Evolutionary conservation across 352 stramenopile species (phyloP).

Genomic region (Peronospora farinosa): DNA sequence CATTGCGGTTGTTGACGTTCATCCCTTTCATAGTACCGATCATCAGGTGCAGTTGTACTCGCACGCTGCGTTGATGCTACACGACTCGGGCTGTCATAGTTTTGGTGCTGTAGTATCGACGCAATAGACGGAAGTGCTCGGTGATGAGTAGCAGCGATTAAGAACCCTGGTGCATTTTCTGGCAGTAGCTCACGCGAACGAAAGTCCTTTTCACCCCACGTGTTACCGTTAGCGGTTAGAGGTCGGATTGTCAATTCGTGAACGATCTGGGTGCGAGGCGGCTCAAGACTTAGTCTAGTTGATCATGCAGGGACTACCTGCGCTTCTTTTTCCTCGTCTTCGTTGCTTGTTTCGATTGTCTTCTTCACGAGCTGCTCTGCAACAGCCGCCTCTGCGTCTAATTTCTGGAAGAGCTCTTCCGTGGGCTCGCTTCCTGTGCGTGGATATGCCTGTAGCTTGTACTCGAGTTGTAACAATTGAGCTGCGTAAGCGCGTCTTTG

Average conservation of each 20-base stretch:
- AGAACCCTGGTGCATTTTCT: conserved; percentile 10
- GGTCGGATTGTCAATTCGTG: background rate
- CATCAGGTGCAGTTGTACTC: background rate
- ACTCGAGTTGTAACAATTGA: conserved; percentile 37
- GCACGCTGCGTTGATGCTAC: conserved; percentile 21
- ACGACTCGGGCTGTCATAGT: conserved; percentile 30
- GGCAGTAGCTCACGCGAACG: background rate
- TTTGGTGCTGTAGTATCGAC: conserved; percentile 37
- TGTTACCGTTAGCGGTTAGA: background rate
- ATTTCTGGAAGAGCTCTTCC: conserved; percentile 17
- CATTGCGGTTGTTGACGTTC: conserved; percentile 15
- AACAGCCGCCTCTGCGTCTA: conserved; percentile 16
- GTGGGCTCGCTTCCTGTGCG: conserved; percentile 40
- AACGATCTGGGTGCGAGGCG: background rate
- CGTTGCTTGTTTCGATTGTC: conserved; percentile 3
- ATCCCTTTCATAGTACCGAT: background rate
- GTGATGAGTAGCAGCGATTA: conserved; percentile 24
- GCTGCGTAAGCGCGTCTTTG: conserved; percentile 45
- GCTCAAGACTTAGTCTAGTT: conserved; percentile 16
- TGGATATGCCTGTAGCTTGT: conserved; percentile 38
- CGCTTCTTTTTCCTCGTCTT: conserved; percentile 19
- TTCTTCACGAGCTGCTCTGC: background rate
- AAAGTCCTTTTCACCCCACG: conserved; percentile 3
- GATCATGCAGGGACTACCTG: conserved; percentile 9
- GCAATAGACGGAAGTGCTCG: conserved; percentile 34